A percentile compares a stretch with the other conserved stretches of the same genome.
phyloP scores from a whole-genome alignment of 2,329 filamentous ascomycete genomes.

The Colletotrichum shisoi region DNA sequence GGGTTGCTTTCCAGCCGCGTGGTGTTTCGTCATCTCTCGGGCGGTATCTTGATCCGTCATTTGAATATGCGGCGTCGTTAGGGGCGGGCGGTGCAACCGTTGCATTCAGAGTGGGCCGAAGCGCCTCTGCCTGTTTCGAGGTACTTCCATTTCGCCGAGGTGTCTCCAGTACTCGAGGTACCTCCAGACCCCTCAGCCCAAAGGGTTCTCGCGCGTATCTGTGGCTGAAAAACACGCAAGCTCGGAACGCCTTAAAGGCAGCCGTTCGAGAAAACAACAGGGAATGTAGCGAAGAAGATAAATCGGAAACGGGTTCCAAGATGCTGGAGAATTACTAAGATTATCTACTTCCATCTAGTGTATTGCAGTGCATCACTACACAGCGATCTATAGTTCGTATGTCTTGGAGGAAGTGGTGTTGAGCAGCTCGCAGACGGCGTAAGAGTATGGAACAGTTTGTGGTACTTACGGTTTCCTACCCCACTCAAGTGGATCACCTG shows the following conservation, averaged over 20 bases:
- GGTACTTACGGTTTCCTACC: neutral
- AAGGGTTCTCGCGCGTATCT: constrained; percentile 5
- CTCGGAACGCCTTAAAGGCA: neutral
- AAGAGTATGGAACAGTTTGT: constrained; percentile 4
- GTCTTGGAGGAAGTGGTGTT: constrained; percentile 23
- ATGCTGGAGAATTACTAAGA: neutral
- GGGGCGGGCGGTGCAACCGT: constrained; percentile 32
- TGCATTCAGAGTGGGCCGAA: constrained; percentile 21
- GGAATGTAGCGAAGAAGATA: neutral
- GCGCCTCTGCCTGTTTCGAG: constrained; percentile 16
- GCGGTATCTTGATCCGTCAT: constrained; percentile 27
- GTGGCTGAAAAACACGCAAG: constrained; percentile 22
- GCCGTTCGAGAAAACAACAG: neutral
- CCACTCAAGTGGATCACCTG: constrained; percentile 13
- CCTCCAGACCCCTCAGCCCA: neutral
- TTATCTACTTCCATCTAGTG: neutral
- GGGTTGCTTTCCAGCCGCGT: constrained; percentile 37
- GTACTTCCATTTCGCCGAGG: constrained; percentile 24
- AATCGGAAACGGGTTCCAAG: constrained; percentile 17
- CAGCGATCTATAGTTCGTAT: constrained; percentile 7
- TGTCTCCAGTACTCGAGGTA: neutral
- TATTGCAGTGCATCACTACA: constrained; percentile 12
- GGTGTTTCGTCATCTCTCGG: constrained; percentile 38
- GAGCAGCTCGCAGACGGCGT: constrained; percentile 24
- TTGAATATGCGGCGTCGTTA: constrained; percentile 29